phyloP scores from a whole-genome alignment of 768 basidiomycete species.

The Galerina marginata region DNA sequence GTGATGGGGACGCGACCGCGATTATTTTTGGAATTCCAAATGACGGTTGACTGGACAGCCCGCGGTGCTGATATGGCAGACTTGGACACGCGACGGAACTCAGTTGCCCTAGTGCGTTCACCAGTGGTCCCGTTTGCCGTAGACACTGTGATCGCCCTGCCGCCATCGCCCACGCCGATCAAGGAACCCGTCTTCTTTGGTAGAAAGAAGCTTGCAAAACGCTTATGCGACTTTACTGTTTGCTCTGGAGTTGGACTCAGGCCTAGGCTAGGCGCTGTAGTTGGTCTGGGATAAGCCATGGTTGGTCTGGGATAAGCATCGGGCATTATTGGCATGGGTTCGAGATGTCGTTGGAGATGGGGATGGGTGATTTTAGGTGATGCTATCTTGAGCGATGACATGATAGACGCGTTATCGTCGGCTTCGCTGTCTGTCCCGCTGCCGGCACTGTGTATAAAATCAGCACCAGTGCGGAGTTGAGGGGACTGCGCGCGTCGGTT shows the following conservation, averaged over 20 bases:
- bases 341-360: conserved; percentile 3
- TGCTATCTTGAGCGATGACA: background rate
- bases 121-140: background rate
- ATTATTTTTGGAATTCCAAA: conserved; percentile 11
- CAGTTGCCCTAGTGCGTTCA: conserved; percentile 1
- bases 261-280: background rate
- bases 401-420: background rate
- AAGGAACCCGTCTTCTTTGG: conserved; percentile 23
- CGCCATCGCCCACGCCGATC: background rate
- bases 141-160: background rate
- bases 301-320: background rate
- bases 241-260: background rate
- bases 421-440: conserved; percentile 23
- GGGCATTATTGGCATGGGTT: background rate
- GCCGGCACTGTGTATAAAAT: background rate
- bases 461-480: background rate
- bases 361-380: background rate
- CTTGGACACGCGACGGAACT: conserved; percentile 15
- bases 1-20: conserved; percentile 4
- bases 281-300: background rate
- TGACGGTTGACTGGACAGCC: conserved; percentile 10
- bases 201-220: conserved; percentile 23
- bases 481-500: background rate
- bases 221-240: conserved; percentile 5
- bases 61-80: conserved; percentile 22